Conservation (phyloP, 306 rosid genomes). For the Cyamopsis tetragonoloba region DNA sequence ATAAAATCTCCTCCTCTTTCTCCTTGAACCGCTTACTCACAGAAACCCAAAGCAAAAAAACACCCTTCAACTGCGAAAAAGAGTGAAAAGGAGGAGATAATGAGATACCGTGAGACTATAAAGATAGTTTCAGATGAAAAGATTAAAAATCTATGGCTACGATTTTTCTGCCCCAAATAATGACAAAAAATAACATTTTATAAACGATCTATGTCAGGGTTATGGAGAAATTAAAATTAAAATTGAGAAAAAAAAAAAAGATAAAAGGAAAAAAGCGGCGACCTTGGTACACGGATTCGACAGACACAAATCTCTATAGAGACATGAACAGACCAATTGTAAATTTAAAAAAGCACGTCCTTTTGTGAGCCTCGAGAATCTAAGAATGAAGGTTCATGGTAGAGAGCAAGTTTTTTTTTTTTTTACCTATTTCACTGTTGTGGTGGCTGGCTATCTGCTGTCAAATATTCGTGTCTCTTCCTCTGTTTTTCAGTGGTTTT, state of each 20-base stretch:
- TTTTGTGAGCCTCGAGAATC: not conserved
- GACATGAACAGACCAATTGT: not conserved
- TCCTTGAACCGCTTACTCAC: slow-evolving; percentile 26
- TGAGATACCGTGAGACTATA: not conserved
- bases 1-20: slow-evolving; percentile 41
- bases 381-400: not conserved
- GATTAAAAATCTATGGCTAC: slow-evolving; percentile 57
- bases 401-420: no score
- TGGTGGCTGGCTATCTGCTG: slow-evolving; percentile 15
- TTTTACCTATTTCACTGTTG: slow-evolving; percentile 16
- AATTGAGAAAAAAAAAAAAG: not conserved
- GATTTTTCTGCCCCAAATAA: slow-evolving; percentile 28
- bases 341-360: not conserved
- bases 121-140: not conserved
- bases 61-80: not conserved
- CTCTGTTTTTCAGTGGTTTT: no score
- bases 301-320: slow-evolving; percentile 49
- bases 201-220: not conserved
- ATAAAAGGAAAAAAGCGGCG: not conserved
- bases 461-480: no score
- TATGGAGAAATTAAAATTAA: no score
- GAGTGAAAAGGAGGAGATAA: not conserved
- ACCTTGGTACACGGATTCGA: slow-evolving; percentile 8
- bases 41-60: not conserved
- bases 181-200: not conserved